A percentile compares a stretch with the other conserved stretches of the same genome.
phyloP scores from a whole-genome alignment of 441 rosid genomes.

The Jatropha multifida region DNA sequence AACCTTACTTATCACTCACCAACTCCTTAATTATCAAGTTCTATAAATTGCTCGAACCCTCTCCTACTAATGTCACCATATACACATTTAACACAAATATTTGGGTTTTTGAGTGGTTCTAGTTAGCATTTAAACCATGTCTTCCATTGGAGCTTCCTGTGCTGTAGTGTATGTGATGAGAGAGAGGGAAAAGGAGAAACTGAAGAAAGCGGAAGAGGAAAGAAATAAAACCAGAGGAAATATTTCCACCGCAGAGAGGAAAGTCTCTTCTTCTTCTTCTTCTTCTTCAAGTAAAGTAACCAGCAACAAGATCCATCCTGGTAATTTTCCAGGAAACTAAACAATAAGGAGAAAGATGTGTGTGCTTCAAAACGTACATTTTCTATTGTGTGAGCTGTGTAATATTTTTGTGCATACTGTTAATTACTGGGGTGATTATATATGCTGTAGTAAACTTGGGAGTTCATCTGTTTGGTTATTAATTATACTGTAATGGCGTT shows the following conservation, averaged over 20 bases:
- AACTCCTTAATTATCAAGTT: neutral
- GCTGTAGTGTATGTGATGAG: slow-evolving; percentile 39
- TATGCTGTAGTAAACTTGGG: no score
- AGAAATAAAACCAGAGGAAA: slow-evolving; percentile 16
- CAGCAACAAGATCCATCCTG: slow-evolving; percentile 38
- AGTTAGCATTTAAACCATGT: slow-evolving; percentile 23
- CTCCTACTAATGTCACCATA: neutral
- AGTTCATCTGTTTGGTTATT: no score
- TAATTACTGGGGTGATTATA: no score
- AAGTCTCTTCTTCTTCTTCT: neutral
- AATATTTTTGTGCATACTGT: no score
- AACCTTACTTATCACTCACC: neutral
- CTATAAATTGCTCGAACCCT: neutral
- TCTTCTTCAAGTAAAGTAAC: slow-evolving; percentile 1
- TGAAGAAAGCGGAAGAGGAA: slow-evolving; percentile 35
- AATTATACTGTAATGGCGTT: no score
- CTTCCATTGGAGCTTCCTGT: slow-evolving; percentile 44
- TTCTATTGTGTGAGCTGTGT: no score
- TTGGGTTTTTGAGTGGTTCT: neutral
- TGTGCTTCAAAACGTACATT: no score
- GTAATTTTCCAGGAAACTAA: slow-evolving; percentile 10
- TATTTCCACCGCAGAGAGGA: slow-evolving; percentile 1
- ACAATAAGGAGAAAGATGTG: neutral
- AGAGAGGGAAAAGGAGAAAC: slow-evolving; percentile 40
- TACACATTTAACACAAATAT: neutral